Percentiles rank a stretch among this genome's conserved stretches.
phyloP scores from a whole-genome alignment of 257 asterid species.

The Solanum sparsipilum region DNA sequence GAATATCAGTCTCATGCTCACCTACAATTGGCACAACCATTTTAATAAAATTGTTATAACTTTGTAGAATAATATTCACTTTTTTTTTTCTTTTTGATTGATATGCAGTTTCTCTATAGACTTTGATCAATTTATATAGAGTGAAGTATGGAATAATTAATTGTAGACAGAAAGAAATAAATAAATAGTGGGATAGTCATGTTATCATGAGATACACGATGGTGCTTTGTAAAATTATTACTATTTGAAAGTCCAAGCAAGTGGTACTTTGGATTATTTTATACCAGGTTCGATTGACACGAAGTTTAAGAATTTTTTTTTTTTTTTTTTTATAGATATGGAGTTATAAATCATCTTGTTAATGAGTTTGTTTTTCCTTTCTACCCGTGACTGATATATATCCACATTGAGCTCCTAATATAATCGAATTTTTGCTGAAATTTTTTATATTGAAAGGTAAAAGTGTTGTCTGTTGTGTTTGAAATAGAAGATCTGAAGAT shows the following conservation, averaged over 20 bases:
- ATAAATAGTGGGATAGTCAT: not conserved
- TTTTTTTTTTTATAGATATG: not conserved
- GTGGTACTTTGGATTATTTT: not conserved
- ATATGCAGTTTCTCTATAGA: not conserved
- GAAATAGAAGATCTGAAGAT: no score
- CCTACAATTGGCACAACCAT: not conserved
- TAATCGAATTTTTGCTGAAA: no score
- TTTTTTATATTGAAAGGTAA: rapidly evolving
- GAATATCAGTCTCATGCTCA: slow-evolving; percentile 2
- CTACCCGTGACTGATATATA: not conserved
- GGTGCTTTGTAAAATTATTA: not conserved
- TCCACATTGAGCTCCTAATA: no score
- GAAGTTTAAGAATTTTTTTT: no score
- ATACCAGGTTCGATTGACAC: not conserved
- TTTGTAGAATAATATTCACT: not conserved
- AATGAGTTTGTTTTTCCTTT: no score
- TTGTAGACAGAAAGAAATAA: not conserved
- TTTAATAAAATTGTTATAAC: not conserved
- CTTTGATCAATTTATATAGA: not conserved
- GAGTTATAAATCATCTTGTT: not conserved
- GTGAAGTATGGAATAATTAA: not conserved
- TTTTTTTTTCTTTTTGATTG: not conserved
- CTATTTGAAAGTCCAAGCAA: not conserved
- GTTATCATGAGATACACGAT: not conserved
- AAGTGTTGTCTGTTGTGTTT: no score